These are phyloP conservation scores for Dissoconium aciculare DNA, from an alignment of 2,329 filamentous ascomycete species.

Conservation along the genomic window DNA sequence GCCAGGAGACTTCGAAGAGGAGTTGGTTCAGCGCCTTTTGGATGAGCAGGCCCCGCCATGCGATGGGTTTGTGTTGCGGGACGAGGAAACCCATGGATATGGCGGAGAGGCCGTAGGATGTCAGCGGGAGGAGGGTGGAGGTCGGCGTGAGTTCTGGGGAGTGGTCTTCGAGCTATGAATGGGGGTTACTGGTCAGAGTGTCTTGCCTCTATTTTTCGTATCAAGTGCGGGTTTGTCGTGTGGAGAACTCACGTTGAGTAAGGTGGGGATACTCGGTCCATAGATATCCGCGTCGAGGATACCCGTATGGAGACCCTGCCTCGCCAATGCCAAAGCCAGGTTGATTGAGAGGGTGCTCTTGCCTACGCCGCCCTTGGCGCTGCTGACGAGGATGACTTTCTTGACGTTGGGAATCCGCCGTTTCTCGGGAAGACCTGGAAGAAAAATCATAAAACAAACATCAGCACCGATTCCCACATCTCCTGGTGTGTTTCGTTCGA, in stretches of 20 bases:
- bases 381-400: constrained; percentile 93
- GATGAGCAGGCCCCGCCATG: constrained; percentile 94
- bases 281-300: constrained; percentile 96
- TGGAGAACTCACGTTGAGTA: constrained; percentile 53
- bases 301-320: constrained; percentile 64
- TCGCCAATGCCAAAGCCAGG: constrained; percentile 71
- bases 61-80: constrained; percentile 63
- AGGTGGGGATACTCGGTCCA: constrained; percentile 81
- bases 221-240: too few relatives aligned
- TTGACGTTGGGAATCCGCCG: constrained; percentile 69
- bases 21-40: constrained; percentile 95
- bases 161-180: constrained; percentile 22
- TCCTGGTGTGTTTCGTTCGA: not conserved
- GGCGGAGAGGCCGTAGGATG: constrained; percentile 88
- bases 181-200: too few relatives aligned
- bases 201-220: too few relatives aligned
- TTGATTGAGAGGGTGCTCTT: constrained; percentile 95
- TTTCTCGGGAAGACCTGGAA: constrained; percentile 53
- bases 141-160: constrained; percentile 26
- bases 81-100: constrained; percentile 99
- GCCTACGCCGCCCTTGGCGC: constrained; percentile 93
- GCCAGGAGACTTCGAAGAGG: constrained; percentile 90
- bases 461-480: too few relatives aligned
- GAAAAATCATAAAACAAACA: too few relatives aligned
- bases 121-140: constrained; percentile 71